These are phyloP conservation scores for Patellifolia procumbens DNA, from an alignment of 179 eudicot species.

Conservation along the genomic window DNA sequence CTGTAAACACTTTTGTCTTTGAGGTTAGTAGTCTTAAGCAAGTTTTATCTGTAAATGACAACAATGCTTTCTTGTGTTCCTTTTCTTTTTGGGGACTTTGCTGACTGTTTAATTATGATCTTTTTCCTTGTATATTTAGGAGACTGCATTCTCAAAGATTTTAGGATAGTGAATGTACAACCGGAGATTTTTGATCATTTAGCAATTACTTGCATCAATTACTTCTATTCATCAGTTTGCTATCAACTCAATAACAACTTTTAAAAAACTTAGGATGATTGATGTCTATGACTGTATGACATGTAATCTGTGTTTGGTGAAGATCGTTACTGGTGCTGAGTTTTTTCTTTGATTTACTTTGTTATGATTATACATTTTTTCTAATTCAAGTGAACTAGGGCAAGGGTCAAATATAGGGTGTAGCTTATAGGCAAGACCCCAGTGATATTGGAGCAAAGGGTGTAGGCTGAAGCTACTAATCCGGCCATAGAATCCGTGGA, in stretches of 20 bases:
- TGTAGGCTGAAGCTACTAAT: neutral
- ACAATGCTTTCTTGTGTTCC: neutral
- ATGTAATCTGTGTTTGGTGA: neutral
- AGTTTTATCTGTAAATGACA: neutral
- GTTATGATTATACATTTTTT: neutral
- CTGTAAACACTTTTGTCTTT: constrained; percentile 54
- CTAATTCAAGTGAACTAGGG: neutral
- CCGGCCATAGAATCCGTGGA: neutral
- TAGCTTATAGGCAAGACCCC: neutral
- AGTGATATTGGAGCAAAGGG: neutral
- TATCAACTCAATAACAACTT: neutral
- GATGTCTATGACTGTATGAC: too few relatives aligned
- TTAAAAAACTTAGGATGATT: neutral
- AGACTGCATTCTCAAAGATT: neutral
- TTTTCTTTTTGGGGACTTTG: neutral
- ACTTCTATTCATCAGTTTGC: neutral
- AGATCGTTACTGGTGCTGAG: neutral
- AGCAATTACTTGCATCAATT: neutral
- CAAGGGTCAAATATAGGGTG: neutral
- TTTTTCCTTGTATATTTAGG: neutral
- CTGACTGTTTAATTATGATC: neutral
- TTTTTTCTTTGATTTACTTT: neutral
- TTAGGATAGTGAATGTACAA: neutral
- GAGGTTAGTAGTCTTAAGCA: constrained; percentile 39
- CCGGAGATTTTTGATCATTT: neutral